phyloP scores from a whole-genome alignment of 345 rosid species.

The Combretum micranthum region DNA sequence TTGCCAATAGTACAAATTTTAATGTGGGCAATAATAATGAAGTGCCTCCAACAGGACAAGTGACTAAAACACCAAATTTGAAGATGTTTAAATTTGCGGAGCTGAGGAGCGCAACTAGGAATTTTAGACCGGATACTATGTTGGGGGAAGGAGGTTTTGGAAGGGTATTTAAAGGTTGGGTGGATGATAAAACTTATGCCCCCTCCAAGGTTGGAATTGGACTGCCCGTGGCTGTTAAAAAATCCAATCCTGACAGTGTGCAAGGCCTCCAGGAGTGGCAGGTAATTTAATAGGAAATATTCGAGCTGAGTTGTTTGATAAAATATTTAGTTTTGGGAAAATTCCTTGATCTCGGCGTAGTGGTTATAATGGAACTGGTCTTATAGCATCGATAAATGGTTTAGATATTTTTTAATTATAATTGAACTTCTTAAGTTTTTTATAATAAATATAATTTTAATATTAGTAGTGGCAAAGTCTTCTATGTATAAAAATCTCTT shows the following conservation, averaged over 20 bases:
- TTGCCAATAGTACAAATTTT: no score
- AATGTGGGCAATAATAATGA: no score
- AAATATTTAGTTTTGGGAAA: no score
- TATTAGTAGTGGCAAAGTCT: no score
- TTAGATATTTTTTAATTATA: no score
- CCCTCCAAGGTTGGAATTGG: constrained; percentile 63
- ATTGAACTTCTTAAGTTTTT: no score
- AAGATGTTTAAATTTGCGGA: constrained; percentile 52
- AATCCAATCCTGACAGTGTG: constrained; percentile 60
- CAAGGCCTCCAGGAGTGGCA: constrained; percentile 84
- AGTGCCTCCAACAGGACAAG: background rate
- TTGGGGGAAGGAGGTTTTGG: constrained; percentile 96
- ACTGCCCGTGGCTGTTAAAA: constrained; percentile 80
- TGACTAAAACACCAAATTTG: constrained; percentile 23
- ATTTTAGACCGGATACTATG: constrained; percentile 61
- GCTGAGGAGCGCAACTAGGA: constrained; percentile 58
- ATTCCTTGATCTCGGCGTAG: no score
- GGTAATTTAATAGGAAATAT: constrained; percentile 21
- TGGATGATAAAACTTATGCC: constrained; percentile 46
- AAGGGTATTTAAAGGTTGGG: constrained; percentile 81
- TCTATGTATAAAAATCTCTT: background rate
- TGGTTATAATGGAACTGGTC: no score
- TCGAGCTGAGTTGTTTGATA: no score
- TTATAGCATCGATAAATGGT: no score
- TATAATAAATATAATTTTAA: no score